Base-by-base conservation (phyloP, 2,329 filamentous ascomycete genomes). In the Paraconiothyrium brasiliense region DNA sequence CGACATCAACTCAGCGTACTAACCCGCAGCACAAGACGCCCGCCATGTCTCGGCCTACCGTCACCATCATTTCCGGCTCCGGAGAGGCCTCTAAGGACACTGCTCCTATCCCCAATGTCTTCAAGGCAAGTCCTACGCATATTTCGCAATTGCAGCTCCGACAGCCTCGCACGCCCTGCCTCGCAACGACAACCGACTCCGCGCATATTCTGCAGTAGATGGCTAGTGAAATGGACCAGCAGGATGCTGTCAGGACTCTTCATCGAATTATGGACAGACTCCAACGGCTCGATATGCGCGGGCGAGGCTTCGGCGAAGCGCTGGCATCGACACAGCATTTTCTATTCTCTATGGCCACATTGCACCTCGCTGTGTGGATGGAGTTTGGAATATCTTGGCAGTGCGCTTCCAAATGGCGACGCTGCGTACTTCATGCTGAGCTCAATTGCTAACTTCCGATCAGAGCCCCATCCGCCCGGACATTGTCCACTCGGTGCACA, bases 401-500 rank as follows among this genome's bases (percentile, higher is more conserved):
- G 24, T 22, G n/a, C 13, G 9, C 9, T 32, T 51, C 3, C 10
- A 16, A 39, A 20, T 44, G 30, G 51, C 24, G 37, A 16, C 24
- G 11, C 13, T n/a, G 51, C 14, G 11, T 32, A 11, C 32, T 34
- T 27, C 16, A 20, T 20, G 11, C n/a, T 11, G 14, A 43, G 24
- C 20, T 22, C 39, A 55, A 55, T 52, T 52, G 46, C 64, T 70
- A 60, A 70, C 63, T 50, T 16, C 3, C 43, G 30, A 39, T 30
- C 54, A 78, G 76, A 89, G 92, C 77, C 95, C 95, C 77, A 98
- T 99, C 88, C 94, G 95, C 84, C 92, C 94, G 80, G 95, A 99
- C 86, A 97, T 99, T 83, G 95, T 99, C 82, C 94, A 98, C 89
- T 91, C 94, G 84, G 89, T 98, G 79, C 95, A 99, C 91, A 97